Base-by-base conservation (phyloP, 163 green algal genomes). In the Volvox carteri region DNA sequence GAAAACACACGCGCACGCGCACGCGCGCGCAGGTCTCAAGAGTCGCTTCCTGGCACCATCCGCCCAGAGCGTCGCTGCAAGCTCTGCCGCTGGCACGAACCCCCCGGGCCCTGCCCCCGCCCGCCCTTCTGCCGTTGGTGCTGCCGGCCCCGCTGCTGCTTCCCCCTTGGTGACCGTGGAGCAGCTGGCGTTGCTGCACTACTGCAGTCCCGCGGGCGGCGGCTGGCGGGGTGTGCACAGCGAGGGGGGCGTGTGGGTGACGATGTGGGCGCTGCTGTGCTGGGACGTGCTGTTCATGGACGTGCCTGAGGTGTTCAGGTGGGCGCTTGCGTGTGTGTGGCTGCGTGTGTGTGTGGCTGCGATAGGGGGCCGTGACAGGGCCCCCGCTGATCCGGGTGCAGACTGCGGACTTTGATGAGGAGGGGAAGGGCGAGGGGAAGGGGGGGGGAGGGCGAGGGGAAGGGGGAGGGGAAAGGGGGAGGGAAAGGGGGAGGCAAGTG, bases 181-280 rank as follows among this genome's bases (percentile, higher is more conserved):
- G 90, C 81, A 97, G 78, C 91, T 99, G 72, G 97, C 97, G 0
- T 89, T 99, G 90, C 91, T 96, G 90, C 91, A 98, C 92, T 99
- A 99, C 90, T 94, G 93, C 35, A 92, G 75, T n/a, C 33, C 93
- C 1, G 95, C 94, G 39, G 91, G 87, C 14, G 96, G 96, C 58
- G 87, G 88, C 67, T 99, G 96, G 95, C 80, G 84, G 42, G 97
- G 96, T 48, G 54, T 95, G 70, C 97, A 99, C 92, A 92, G 76
- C 52, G 97, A 99, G 89, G 94, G 94, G 3, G 95, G 96, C 86
- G 91, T 99, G 37, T 99, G 96, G 96, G 86, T 79, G 25, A 97
- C 93, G 6, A 84, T 99, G 19, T 99, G 98, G 87, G 94, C 89
- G 9, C 91, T 99, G 77, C 93, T 99, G 25, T 90, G 99, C 86